Base-by-base conservation (phyloP, 2,329 filamentous ascomycete genomes). In the Hawksworthiomyces lignivorus region DNA sequence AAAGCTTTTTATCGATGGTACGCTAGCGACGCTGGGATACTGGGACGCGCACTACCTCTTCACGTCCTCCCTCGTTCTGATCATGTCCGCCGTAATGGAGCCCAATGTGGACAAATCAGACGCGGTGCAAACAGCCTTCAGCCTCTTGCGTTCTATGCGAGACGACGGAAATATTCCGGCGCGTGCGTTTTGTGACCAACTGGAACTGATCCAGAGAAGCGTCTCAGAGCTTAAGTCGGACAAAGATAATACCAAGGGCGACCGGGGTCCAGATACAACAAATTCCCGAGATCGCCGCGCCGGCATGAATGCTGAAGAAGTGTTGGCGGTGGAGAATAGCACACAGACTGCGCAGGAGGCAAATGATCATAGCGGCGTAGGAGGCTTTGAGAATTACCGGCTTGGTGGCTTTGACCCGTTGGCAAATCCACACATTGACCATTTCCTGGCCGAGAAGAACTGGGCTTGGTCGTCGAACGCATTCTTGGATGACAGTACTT, bases 11-110 rank as follows among this genome's bases (percentile, higher is more conserved):
- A 15, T 55, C 3, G 50, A 54, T 12, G 47, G 44, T 0, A 43
- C 41, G 0, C 50, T 56, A 1, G 57, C 57, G 3, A 59, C 55
- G 0, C 58, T 55, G 31, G 57, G 57, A 2, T 60, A 58, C 20
- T 60, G 55, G 56, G 57, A 60, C 15, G 57, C 57, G 1, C 57
- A 60, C 27, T 57, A 60, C 21, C 49, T 60, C 27, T 60, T 60
- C 36, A 58, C 57, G 2, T 55, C 57, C 0, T 48, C 57, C 1
- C 54, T 60, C 28, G 48, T 60, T 0, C 50, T 60, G 0, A 51
- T 59, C 39, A 57, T 60, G 41, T 59, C 57, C 9, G 57, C 57
- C 0, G 53, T 59, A 0, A 57, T 57, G 47, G 56, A 57, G 10
- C 56, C 57, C 0, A 51, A 50, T 0, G 48, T 51, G 0, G 45